These are phyloP conservation scores for Erythrophleum fordii DNA, from an alignment of 306 rosid species.

Conservation along the genomic window DNA sequence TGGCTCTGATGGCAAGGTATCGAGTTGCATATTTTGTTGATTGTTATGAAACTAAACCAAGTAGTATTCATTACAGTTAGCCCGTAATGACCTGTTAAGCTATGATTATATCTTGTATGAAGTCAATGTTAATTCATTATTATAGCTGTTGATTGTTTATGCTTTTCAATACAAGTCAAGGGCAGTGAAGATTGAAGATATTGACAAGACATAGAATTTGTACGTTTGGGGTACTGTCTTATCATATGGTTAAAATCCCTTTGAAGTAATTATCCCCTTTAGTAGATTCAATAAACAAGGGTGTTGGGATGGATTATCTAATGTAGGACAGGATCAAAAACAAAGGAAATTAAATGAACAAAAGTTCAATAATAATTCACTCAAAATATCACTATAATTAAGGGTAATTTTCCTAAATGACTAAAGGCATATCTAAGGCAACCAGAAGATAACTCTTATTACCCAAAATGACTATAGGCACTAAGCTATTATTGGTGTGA, in stretches of 20 bases:
- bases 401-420: not conserved
- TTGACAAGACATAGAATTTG: not conserved
- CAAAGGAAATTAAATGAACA: not conserved
- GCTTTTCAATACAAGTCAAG: not conserved
- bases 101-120: not conserved
- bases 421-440: not conserved
- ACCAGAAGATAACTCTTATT: too few species aligned
- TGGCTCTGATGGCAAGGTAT: constrained; percentile 99
- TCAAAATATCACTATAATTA: not conserved
- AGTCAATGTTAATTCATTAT: not conserved
- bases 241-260: not conserved
- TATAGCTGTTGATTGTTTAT: not conserved
- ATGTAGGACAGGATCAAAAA: not conserved
- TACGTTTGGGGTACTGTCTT: not conserved
- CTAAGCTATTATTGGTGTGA: too few species aligned
- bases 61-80: not conserved
- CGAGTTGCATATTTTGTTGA: constrained; percentile 23
- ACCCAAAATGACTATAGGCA: too few species aligned
- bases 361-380: not conserved
- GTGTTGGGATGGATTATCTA: not conserved
- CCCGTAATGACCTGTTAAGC: not conserved
- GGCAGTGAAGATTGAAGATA: not conserved
- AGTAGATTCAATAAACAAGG: not conserved
- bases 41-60: not conserved
- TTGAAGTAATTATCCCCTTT: not conserved